Percentiles rank a stretch among this genome's conserved stretches.
Evolutionary conservation across 495 filamentous ascomycete species (phyloP).

Genomic region (Penicillium samsonianum): DNA sequence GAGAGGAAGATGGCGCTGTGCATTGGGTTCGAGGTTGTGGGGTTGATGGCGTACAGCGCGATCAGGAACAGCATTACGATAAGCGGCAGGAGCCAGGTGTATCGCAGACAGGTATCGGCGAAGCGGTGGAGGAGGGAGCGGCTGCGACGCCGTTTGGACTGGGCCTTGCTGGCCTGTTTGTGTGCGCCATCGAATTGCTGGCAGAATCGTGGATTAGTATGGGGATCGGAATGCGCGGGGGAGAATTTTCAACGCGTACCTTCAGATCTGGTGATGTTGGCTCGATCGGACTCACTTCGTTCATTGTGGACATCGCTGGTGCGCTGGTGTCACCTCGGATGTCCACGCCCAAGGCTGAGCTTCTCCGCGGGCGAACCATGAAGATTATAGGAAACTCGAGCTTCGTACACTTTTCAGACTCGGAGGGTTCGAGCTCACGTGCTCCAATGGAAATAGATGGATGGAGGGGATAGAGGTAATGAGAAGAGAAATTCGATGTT

Average conservation of each 20-base stretch:
- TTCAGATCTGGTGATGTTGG: constrained; percentile 41
- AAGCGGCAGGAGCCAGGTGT: constrained; percentile 81
- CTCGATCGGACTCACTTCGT: constrained; percentile 48
- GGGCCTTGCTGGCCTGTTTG: constrained; percentile 40
- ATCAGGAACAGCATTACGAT: constrained; percentile 65
- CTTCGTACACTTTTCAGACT: background rate
- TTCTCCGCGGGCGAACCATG: constrained; percentile 50
- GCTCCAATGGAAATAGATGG: background rate
- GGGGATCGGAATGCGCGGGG: constrained; percentile 9
- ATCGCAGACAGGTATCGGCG: constrained; percentile 65
- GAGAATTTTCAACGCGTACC: constrained; percentile 28
- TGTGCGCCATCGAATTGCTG: constrained; percentile 31
- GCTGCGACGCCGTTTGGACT: constrained; percentile 52
- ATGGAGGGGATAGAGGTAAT: constrained; percentile 1
- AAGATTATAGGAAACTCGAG: background rate
- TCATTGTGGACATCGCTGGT: constrained; percentile 55
- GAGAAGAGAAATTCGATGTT: background rate
- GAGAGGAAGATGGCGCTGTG: constrained; percentile 91
- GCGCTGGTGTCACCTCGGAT: constrained; percentile 55
- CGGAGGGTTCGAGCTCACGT: constrained; percentile 6
- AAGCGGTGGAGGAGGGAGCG: constrained; percentile 65
- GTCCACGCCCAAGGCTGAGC: constrained; percentile 52
- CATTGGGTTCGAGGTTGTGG: constrained; percentile 77
- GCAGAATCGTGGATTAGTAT: constrained; percentile 12
- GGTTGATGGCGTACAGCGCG: constrained; percentile 72